Conservation (phyloP, 2,329 filamentous ascomycete species). For the Verticillium longisporum region DNA sequence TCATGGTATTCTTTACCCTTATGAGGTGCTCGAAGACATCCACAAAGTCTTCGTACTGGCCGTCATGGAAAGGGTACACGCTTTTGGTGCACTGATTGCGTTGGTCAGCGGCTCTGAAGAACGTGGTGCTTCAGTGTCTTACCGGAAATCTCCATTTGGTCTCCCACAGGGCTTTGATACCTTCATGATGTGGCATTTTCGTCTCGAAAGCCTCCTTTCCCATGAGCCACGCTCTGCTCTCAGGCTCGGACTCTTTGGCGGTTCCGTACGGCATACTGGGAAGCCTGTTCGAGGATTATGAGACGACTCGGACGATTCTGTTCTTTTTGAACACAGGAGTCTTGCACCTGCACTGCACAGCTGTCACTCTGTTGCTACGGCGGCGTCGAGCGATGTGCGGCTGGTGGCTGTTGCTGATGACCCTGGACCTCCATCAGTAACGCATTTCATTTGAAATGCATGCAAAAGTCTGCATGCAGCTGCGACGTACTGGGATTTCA, state of each 20-base stretch:
- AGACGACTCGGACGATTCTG: slow-evolving; percentile 20
- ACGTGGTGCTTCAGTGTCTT: not conserved
- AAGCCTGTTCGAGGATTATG: slow-evolving; percentile 1
- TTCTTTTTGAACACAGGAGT: slow-evolving; percentile 22
- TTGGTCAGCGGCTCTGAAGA: not conserved
- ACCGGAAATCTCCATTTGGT: slow-evolving; percentile 68
- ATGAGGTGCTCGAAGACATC: slow-evolving; percentile 61
- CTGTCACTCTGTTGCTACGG: slow-evolving; percentile 17
- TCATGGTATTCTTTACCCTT: slow-evolving; percentile 26
- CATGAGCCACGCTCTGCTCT: slow-evolving; percentile 33
- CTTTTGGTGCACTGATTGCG: slow-evolving; percentile 45
- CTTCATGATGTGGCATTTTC: slow-evolving; percentile 49
- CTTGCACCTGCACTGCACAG: slow-evolving; percentile 15
- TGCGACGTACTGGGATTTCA: slow-evolving; percentile 38
- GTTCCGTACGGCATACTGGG: slow-evolving; percentile 22
- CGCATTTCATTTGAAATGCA: not conserved
- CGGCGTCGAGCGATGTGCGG: slow-evolving; percentile 14
- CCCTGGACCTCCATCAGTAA: slow-evolving; percentile 1
- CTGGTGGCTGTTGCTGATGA: slow-evolving; percentile 3
- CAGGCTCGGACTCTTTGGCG: slow-evolving; percentile 6
- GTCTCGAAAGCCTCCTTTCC: slow-evolving; percentile 32
- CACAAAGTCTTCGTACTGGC: slow-evolving; percentile 59
- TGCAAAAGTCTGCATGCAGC: not conserved
- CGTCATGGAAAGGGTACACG: slow-evolving; percentile 71
- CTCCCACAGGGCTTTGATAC: slow-evolving; percentile 62